phyloP scores from a whole-genome alignment of 2,329 filamentous ascomycete species.

The Pseudodiploospora longispora region DNA sequence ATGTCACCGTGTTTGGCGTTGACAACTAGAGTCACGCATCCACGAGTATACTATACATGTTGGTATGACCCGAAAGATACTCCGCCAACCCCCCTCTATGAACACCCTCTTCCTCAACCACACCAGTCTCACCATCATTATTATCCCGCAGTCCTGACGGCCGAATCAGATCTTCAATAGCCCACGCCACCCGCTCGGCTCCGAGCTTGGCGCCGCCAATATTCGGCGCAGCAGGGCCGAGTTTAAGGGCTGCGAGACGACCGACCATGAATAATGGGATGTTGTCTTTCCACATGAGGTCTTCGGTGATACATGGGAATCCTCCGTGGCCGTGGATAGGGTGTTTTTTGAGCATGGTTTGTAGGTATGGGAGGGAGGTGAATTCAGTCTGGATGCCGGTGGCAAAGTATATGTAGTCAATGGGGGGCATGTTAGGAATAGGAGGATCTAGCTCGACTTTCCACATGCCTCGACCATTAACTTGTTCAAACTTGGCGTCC shows the following conservation, averaged over 20 bases:
- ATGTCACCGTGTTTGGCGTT: no score
- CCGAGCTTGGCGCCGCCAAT: constrained; percentile 65
- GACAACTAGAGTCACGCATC: background rate
- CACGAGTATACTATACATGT: constrained; percentile 23
- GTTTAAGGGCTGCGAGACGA: constrained; percentile 54
- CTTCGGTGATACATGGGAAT: constrained; percentile 65
- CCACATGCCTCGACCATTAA: constrained; percentile 27
- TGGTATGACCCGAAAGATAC: constrained; percentile 27
- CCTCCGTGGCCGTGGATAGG: constrained; percentile 58
- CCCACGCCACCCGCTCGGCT: constrained; percentile 67
- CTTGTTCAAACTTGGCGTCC: constrained; percentile 40
- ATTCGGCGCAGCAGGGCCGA: constrained; percentile 68
- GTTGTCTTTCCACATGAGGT: constrained; percentile 66
- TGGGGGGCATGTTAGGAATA: constrained; percentile 41
- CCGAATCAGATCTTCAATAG: constrained; percentile 48
- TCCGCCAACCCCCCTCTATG: constrained; percentile 10
- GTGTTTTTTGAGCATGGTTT: constrained; percentile 48
- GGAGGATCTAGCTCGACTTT: constrained; percentile 44
- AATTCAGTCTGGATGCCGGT: constrained; percentile 64
- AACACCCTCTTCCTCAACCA: constrained; percentile 2
- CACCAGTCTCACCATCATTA: constrained; percentile 2
- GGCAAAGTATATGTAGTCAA: constrained; percentile 68
- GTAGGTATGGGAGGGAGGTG: constrained; percentile 49
- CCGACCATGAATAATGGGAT: constrained; percentile 68
- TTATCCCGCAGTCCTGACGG: constrained; percentile 11